Evolutionary conservation across 495 filamentous ascomycete genomes (phyloP).

Genomic region (Penicillium robsamsonii): DNA sequence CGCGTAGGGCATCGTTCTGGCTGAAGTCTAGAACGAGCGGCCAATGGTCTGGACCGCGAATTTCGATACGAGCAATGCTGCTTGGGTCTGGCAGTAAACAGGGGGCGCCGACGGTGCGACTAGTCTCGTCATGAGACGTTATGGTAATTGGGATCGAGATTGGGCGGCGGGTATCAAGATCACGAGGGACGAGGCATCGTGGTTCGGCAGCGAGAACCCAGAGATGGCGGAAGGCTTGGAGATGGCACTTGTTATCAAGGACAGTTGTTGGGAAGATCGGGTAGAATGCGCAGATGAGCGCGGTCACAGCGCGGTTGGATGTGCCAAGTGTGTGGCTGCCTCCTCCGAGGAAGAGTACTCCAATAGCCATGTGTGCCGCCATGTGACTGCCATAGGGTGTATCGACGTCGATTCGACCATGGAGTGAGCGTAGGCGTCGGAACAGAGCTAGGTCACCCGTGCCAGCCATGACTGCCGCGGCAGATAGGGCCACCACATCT

Average conservation of each 20-base stretch:
- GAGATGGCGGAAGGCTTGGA: slow-evolving; percentile 96
- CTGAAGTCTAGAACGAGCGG: slow-evolving; percentile 77
- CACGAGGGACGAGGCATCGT: slow-evolving; percentile 80
- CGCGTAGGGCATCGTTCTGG: slow-evolving; percentile 57
- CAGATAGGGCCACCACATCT: slow-evolving; percentile 75
- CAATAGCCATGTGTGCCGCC: slow-evolving; percentile 87
- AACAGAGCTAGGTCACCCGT: slow-evolving; percentile 89
- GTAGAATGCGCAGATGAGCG: slow-evolving; percentile 88
- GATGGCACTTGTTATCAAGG: slow-evolving; percentile 88
- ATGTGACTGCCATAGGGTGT: slow-evolving; percentile 92
- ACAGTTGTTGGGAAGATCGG: slow-evolving; percentile 85
- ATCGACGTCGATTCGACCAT: slow-evolving; percentile 81
- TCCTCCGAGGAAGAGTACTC: slow-evolving; percentile 85
- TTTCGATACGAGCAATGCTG: slow-evolving; percentile 63
- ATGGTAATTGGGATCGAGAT: slow-evolving; percentile 68
- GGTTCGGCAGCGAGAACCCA: slow-evolving; percentile 94
- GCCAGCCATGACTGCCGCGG: slow-evolving; percentile 90
- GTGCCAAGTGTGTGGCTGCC: slow-evolving; percentile 91
- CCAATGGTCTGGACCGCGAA: slow-evolving; percentile 76
- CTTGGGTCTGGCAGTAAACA: slow-evolving; percentile 81
- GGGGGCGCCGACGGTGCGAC: slow-evolving; percentile 56
- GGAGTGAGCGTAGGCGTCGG: slow-evolving; percentile 80
- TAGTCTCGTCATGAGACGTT: slow-evolving; percentile 49
- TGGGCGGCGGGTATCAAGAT: slow-evolving; percentile 77
- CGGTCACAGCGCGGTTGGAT: slow-evolving; percentile 79